Conservation (phyloP, 352 stramenopile species). For the Phytophthora pistaciae region DNA sequence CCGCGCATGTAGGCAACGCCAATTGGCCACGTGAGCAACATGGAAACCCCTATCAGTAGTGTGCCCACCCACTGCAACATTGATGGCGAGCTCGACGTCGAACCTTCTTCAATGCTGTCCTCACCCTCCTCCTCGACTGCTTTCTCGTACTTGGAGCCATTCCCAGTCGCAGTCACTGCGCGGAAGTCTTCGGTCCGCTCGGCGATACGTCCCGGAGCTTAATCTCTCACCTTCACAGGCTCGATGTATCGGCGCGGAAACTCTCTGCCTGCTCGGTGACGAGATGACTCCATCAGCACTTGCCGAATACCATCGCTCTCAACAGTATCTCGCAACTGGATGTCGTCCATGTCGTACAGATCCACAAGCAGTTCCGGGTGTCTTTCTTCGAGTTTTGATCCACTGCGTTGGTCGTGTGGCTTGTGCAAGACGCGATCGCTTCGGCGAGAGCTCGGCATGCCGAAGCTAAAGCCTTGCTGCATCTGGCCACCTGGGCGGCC, state of each 20-base stretch:
- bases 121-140: neutral
- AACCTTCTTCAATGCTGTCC: slow-evolving; percentile 1
- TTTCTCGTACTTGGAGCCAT: neutral
- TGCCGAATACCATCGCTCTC: slow-evolving; percentile 23
- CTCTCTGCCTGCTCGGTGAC: neutral
- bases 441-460: too few species aligned
- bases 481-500: neutral
- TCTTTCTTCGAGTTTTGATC: neutral
- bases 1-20: slow-evolving; percentile 15
- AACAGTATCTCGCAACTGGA: slow-evolving; percentile 15
- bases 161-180: neutral
- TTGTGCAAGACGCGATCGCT: neutral
- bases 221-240: neutral
- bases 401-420: neutral
- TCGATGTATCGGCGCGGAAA: neutral
- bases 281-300: slow-evolving; percentile 15
- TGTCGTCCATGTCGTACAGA: slow-evolving; percentile 1
- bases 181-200: neutral
- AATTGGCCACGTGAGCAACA: slow-evolving; percentile 29
- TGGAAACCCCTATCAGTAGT: slow-evolving; percentile 24
- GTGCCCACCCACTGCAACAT: slow-evolving; percentile 10
- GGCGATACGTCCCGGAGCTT: neutral
- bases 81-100: neutral
- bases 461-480: slow-evolving; percentile 5
- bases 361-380: slow-evolving; percentile 5